Evolutionary conservation across 345 rosid species (phyloP).

Genomic region (Arabis alpina): DNA sequence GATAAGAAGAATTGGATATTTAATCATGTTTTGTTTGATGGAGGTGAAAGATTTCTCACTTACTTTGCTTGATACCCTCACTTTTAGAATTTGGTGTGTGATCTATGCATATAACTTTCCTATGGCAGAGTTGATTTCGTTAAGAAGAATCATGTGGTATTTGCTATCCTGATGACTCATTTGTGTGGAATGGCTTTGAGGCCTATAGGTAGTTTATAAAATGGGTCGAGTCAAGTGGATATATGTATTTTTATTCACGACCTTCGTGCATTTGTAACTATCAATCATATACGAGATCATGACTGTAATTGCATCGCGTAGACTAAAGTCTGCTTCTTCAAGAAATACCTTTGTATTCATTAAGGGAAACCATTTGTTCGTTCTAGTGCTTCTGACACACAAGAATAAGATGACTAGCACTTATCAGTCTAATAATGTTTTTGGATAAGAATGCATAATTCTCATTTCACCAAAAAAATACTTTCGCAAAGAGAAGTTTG

Average conservation of each 20-base stretch:
- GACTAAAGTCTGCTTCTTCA: constrained; percentile 9
- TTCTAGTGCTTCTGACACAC: constrained; percentile 18
- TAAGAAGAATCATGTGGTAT: neutral
- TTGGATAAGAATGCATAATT: constrained; percentile 12
- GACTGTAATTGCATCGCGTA: neutral
- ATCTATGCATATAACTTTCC: constrained; percentile 6
- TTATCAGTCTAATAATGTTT: constrained; percentile 11
- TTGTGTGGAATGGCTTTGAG: constrained; percentile 19
- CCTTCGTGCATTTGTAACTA: constrained; percentile 1
- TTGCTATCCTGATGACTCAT: constrained; percentile 3
- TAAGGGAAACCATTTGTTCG: constrained; percentile 4
- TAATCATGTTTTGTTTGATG: constrained; percentile 9
- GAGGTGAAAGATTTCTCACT: constrained; percentile 20
- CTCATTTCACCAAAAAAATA: neutral
- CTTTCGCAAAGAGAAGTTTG: constrained; percentile 23
- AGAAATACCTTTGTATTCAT: neutral
- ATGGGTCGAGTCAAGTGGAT: constrained; percentile 27
- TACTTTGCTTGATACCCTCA: neutral
- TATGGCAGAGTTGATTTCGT: neutral
- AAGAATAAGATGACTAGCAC: constrained; percentile 6
- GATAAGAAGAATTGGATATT: neutral
- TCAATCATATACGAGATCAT: constrained; percentile 6
- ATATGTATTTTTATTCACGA: constrained; percentile 3
- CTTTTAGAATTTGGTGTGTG: neutral
- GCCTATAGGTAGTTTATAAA: neutral